Conservation (phyloP, 192 early-diverging fungal species). For the Gaertneriomyces sp. region DNA sequence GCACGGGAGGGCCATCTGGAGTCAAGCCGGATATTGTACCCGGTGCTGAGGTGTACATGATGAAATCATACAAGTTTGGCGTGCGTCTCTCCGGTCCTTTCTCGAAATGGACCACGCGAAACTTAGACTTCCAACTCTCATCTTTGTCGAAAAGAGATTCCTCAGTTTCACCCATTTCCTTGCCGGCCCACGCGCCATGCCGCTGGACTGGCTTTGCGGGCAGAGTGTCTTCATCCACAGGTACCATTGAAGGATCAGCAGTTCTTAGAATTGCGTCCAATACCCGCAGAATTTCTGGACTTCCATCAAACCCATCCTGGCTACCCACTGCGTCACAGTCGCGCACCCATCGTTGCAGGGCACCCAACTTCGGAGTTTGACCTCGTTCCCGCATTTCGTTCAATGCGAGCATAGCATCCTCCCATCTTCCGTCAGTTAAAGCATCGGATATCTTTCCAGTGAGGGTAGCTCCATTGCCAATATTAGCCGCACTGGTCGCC, state of each 20-base stretch:
- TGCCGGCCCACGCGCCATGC: slow-evolving; percentile 23
- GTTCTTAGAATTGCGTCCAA: slow-evolving; percentile 64
- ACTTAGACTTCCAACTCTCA: slow-evolving; percentile 19
- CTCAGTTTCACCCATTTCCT: not conserved
- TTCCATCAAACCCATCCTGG: slow-evolving; percentile 22
- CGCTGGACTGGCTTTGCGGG: slow-evolving; percentile 4
- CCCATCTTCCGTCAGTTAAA: slow-evolving; percentile 52
- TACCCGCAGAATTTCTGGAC: slow-evolving; percentile 49
- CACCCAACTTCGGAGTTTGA: slow-evolving; percentile 53
- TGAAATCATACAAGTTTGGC: slow-evolving; percentile 57
- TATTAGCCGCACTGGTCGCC: slow-evolving; percentile 37
- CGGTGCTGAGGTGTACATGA: slow-evolving; percentile 54
- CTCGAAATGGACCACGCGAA: slow-evolving; percentile 51
- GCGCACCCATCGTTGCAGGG: slow-evolving; percentile 65
- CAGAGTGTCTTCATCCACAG: not conserved
- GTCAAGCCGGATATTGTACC: slow-evolving; percentile 43
- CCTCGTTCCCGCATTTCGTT: slow-evolving; percentile 52
- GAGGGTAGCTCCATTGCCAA: slow-evolving; percentile 24
- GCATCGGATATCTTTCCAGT: slow-evolving; percentile 50
- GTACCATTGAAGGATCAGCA: slow-evolving; percentile 54
- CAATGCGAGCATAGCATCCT: slow-evolving; percentile 48
- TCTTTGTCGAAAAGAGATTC: not conserved
- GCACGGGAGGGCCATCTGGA: slow-evolving; percentile 31
- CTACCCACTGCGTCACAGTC: slow-evolving; percentile 65
- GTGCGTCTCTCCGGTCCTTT: slow-evolving; percentile 57